phyloP scores from a whole-genome alignment of 805 yeast species.

The Lachancea mirantina region DNA sequence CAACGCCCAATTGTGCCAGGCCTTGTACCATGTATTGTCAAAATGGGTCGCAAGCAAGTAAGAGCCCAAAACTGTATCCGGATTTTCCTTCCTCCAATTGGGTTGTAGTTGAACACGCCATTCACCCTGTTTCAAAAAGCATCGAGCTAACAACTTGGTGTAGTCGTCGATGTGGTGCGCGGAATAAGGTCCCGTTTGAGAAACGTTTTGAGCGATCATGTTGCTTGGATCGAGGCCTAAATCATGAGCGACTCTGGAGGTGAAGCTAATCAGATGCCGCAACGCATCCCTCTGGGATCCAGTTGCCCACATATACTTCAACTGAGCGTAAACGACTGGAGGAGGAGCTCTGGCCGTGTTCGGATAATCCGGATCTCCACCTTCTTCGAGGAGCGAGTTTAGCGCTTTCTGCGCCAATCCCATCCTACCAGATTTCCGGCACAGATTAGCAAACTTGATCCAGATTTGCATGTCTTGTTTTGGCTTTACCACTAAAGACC shows the following conservation, averaged over 20 bases:
- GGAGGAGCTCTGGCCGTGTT: constrained; percentile 82
- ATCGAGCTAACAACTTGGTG: constrained; percentile 80
- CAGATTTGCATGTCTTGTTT: constrained; percentile 96
- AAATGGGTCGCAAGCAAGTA: constrained; percentile 91
- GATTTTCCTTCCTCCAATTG: constrained; percentile 71
- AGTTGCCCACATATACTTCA: constrained; percentile 95
- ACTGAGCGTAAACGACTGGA: constrained; percentile 92
- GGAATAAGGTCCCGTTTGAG: constrained; percentile 41
- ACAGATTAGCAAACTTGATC: constrained; percentile 94
- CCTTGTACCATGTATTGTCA: constrained; percentile 90
- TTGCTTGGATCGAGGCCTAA: constrained; percentile 82
- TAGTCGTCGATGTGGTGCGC: constrained; percentile 72
- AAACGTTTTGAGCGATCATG: constrained; percentile 77
- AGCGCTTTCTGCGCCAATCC: constrained; percentile 90
- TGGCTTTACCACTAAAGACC: constrained; percentile 89
- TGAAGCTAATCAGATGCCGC: constrained; percentile 77
- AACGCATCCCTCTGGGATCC: constrained; percentile 85
- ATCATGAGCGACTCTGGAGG: constrained; percentile 84
- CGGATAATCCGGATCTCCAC: constrained; percentile 45
- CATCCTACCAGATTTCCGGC: constrained; percentile 88
- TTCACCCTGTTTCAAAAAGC: constrained; percentile 96
- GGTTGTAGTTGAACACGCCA: constrained; percentile 85
- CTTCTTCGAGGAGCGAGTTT: constrained; percentile 69
- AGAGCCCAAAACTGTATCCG: constrained; percentile 84
- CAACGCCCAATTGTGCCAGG: constrained; percentile 99